phyloP scores from a whole-genome alignment of 208 protist species.

The Crithidia expoeki region DNA sequence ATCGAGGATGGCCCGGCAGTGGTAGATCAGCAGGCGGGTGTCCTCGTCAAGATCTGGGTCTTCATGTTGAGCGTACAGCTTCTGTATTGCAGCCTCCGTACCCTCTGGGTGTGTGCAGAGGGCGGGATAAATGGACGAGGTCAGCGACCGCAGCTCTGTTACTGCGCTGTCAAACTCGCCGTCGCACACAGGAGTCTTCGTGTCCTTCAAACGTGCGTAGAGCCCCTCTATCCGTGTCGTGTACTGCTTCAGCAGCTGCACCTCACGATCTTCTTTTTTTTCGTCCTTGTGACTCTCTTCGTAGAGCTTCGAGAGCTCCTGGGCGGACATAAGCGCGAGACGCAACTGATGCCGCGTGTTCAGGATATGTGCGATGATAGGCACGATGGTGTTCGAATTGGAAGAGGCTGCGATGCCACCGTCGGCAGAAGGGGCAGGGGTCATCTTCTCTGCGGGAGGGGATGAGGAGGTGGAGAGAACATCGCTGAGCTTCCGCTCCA shows the following conservation, averaged over 20 bases:
- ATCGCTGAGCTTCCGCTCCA: slow-evolving; percentile 48
- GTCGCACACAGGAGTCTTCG: slow-evolving; percentile 25
- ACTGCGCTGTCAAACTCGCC: slow-evolving; percentile 49
- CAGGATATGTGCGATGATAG: slow-evolving; percentile 54
- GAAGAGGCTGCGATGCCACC: neutral
- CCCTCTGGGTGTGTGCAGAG: slow-evolving; percentile 47
- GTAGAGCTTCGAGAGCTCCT: slow-evolving; percentile 48
- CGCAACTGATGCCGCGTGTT: slow-evolving; percentile 78
- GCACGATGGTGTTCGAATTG: slow-evolving; percentile 23
- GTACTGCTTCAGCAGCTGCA: slow-evolving; percentile 17
- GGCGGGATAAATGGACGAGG: slow-evolving; percentile 48
- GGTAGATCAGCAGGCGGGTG: slow-evolving; percentile 73
- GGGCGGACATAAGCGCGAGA: slow-evolving; percentile 66
- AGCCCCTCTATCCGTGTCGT: slow-evolving; percentile 34
- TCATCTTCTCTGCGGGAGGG: neutral
- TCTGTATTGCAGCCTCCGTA: slow-evolving; percentile 40
- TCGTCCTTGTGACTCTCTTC: neutral
- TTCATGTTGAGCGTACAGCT: slow-evolving; percentile 57
- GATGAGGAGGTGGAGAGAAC: slow-evolving; percentile 14
- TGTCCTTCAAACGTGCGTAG: slow-evolving; percentile 53
- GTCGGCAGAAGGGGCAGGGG: neutral
- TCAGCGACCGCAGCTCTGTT: slow-evolving; percentile 41
- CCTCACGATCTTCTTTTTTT: neutral
- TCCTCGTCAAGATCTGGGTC: slow-evolving; percentile 80
- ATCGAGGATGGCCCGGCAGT: slow-evolving; percentile 83